These are phyloP conservation scores for Fusarium longipes DNA, from an alignment of 2,329 filamentous ascomycete species.

Conservation along the genomic window DNA sequence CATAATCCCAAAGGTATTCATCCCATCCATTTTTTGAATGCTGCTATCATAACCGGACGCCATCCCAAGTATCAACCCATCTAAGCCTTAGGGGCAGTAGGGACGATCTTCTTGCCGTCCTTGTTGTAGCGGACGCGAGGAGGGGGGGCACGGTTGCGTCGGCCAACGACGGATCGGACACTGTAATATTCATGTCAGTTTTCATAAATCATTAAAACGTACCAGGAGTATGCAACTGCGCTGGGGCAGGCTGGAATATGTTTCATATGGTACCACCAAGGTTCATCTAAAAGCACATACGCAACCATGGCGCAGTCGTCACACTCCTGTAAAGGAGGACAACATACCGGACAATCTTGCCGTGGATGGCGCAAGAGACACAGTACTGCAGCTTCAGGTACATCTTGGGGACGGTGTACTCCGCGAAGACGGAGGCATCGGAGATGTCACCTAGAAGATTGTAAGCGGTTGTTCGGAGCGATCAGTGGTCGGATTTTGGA, in stretches of 20 bases:
- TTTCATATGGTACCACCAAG: slow-evolving; percentile 65
- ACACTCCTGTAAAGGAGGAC: slow-evolving; percentile 63
- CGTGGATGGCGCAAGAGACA: slow-evolving; percentile 99
- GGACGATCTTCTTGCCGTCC: slow-evolving; percentile 99
- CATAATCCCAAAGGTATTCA: slow-evolving; percentile 51
- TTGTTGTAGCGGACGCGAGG: slow-evolving; percentile 99
- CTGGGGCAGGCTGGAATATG: slow-evolving; percentile 47
- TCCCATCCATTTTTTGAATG: slow-evolving; percentile 53
- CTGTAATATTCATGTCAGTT: slow-evolving; percentile 67
- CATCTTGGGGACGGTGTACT: slow-evolving; percentile 99
- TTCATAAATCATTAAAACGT: slow-evolving; percentile 33
- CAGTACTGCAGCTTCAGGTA: slow-evolving; percentile 99
- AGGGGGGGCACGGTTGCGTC: slow-evolving; percentile 98
- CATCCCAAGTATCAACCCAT: slow-evolving; percentile 50
- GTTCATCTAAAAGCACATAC: slow-evolving; percentile 67
- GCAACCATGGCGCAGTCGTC: slow-evolving; percentile 65
- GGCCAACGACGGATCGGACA: slow-evolving; percentile 95
- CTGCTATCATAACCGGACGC: slow-evolving; percentile 55
- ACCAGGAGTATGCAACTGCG: slow-evolving; percentile 35
- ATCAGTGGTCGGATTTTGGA: background rate
- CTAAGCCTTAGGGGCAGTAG: slow-evolving; percentile 65
- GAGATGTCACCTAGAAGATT: slow-evolving; percentile 91
- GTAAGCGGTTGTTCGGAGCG: slow-evolving; percentile 26
- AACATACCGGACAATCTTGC: slow-evolving; percentile 99
- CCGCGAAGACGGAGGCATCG: slow-evolving; percentile 97